phyloP scores from a whole-genome alignment of 2,329 filamentous ascomycete genomes.

The Pleoardoris graminearum region DNA sequence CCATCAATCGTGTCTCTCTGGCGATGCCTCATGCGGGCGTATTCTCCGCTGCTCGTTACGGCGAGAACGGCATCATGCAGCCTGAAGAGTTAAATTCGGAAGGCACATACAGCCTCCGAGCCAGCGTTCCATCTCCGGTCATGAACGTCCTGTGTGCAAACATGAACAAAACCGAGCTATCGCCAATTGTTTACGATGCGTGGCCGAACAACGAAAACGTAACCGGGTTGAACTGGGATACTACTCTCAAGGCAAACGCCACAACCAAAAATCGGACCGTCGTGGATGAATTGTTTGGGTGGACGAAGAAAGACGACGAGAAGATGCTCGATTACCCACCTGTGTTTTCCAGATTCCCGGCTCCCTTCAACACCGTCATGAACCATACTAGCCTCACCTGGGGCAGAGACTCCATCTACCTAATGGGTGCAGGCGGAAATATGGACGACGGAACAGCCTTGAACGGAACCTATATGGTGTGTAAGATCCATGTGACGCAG shows the following conservation, averaged over 20 bases:
- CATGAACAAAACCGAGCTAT: conserved; percentile 61
- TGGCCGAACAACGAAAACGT: conserved; percentile 58
- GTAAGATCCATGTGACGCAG: conserved; percentile 65
- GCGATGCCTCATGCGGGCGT: conserved; percentile 77
- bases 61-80: conserved; percentile 69
- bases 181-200: conserved; percentile 64
- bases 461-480: conserved; percentile 62
- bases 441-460: conserved; percentile 23
- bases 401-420: conserved; percentile 63
- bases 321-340: conserved; percentile 48
- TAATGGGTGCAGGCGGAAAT: conserved; percentile 55
- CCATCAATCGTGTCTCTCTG: conserved; percentile 76
- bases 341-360: conserved; percentile 56
- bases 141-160: conserved; percentile 76
- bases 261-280: conserved; percentile 48
- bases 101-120: conserved; percentile 69
- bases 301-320: conserved; percentile 63
- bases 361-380: conserved; percentile 64
- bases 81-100: conserved; percentile 63
- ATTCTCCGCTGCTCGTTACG: conserved; percentile 64
- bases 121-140: conserved; percentile 70
- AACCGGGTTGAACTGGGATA: conserved; percentile 28
- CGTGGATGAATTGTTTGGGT: conserved; percentile 72
- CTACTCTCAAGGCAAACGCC: conserved; percentile 22
- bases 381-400: conserved; percentile 41